Evolutionary conservation across 495 filamentous ascomycete genomes (phyloP).

Genomic region (Darksidea phi): DNA sequence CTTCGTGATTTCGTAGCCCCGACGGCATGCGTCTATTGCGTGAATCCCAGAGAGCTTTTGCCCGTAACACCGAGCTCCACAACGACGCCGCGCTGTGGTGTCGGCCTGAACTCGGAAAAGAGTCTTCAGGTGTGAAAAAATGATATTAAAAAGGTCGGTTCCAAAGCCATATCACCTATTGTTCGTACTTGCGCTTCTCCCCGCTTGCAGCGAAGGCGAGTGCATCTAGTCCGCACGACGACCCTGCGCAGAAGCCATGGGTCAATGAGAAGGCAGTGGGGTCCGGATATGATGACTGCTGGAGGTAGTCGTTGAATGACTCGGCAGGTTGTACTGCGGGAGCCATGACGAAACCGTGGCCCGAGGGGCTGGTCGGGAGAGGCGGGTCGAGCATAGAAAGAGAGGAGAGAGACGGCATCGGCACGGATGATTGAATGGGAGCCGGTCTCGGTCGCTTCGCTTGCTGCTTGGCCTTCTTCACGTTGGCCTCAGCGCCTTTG

Average conservation of each 20-base stretch:
- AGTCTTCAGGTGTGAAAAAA: not conserved
- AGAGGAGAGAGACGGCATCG: slow-evolving; percentile 11
- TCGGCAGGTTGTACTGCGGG: slow-evolving; percentile 28
- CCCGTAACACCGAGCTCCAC: not conserved
- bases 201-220: slow-evolving; percentile 36
- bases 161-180: not conserved
- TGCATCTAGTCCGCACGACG: slow-evolving; percentile 36
- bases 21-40: slow-evolving; percentile 41
- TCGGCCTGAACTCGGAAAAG: not conserved
- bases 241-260: slow-evolving; percentile 15
- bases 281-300: slow-evolving; percentile 28
- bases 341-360: slow-evolving; percentile 18
- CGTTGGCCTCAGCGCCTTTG: slow-evolving; percentile 21
- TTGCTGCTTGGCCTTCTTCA: slow-evolving; percentile 30
- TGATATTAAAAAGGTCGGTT: not conserved
- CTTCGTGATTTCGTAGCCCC: slow-evolving; percentile 32
- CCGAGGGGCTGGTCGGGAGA: slow-evolving; percentile 17
- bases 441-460: slow-evolving; percentile 30
- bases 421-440: slow-evolving; percentile 21
- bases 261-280: slow-evolving; percentile 18
- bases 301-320: slow-evolving; percentile 22
- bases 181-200: slow-evolving; percentile 38
- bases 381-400: slow-evolving; percentile 24
- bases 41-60: slow-evolving; percentile 13
- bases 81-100: not conserved